Conservation (phyloP, 179 eudicot species). For the Corrigiola litoralis region DNA sequence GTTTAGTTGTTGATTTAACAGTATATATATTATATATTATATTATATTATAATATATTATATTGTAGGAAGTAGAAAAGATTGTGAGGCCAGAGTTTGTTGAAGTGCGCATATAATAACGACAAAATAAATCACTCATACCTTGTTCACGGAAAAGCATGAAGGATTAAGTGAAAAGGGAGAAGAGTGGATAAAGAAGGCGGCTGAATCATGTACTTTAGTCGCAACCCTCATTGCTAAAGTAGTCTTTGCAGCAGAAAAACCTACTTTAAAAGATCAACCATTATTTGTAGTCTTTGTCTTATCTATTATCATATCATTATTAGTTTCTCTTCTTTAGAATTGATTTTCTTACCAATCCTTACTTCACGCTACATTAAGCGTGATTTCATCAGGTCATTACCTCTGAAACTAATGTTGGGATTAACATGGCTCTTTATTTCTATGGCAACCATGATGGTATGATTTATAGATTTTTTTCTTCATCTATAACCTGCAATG, state of each 20-base stretch:
- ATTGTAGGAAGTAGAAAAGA: too few relatives aligned
- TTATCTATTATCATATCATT: slow-evolving; percentile 19
- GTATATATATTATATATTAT: too few relatives aligned
- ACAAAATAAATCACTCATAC: slow-evolving; percentile 7
- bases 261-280: slow-evolving; percentile 6
- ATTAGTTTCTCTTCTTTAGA: slow-evolving; percentile 21
- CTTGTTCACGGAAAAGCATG: slow-evolving; percentile 16
- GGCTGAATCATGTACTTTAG: slow-evolving; percentile 16
- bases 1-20: too few relatives aligned
- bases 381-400: slow-evolving; percentile 19
- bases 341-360: slow-evolving; percentile 25
- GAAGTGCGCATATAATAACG: too few relatives aligned
- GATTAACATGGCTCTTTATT: slow-evolving; percentile 13
- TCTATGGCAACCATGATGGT: too few relatives aligned
- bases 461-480: too few relatives aligned
- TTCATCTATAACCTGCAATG: too few relatives aligned
- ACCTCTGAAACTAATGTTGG: slow-evolving; percentile 19
- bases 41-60: too few relatives aligned
- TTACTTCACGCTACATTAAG: slow-evolving; percentile 26
- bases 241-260: slow-evolving; percentile 25
- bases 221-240: slow-evolving; percentile 23
- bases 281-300: slow-evolving; percentile 15
- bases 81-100: too few relatives aligned
- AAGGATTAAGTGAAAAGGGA: slow-evolving; percentile 14
- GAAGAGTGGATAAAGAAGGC: slow-evolving; percentile 25